Base-by-base conservation (phyloP, 805 yeast species). In the Kodamaea kakaduensis region DNA sequence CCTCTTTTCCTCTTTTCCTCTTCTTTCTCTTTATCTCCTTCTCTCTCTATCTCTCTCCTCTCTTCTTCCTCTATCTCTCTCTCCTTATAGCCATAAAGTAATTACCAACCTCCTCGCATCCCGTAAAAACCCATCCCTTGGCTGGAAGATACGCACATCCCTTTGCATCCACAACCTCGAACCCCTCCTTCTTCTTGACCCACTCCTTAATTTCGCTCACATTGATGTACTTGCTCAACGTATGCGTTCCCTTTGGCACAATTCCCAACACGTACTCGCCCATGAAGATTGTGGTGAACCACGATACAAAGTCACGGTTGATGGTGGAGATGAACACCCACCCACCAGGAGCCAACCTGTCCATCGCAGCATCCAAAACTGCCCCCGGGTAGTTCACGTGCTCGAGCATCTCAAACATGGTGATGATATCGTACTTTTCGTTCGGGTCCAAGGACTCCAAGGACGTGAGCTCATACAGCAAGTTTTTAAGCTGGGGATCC, bases 221-320 rank as follows among this genome's bases (percentile, higher is more conserved):
- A 51, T 89, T 78, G 47, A 93, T 86, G 60, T 89, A 93, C 61
- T 93, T 90, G 19, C 75, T 73, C 57, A 81, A 76, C 2, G 88
- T 81, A 58, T 93, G 99, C 1, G 98, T 93, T 1, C 97, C 98
- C 9, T 67, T 61, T 1, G 99, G 99, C 2, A 93, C 98, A 28
- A 93, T 78, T 19, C 69, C 57, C 37, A 93, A 59, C 3, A 93
- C 57, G 38, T 84, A 71, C 54, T 93, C 98, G 4, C 87, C 99
- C 72, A 86, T 73, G 41, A 85, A 76, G 18, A 93, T 93, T 0
- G 98, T 93, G 10, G 97, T 87, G 51, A 90, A 77, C 84, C 94
- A 90, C 17, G 96, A 78, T 12, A 87, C 60, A 21, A 77, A 67
- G 43, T 93, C 96, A 45, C 97, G 73, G 60, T 93, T 93, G 39